Evolutionary conservation across 805 yeast genomes (phyloP).

Genomic region (Debaryomyces tyrocola): DNA sequence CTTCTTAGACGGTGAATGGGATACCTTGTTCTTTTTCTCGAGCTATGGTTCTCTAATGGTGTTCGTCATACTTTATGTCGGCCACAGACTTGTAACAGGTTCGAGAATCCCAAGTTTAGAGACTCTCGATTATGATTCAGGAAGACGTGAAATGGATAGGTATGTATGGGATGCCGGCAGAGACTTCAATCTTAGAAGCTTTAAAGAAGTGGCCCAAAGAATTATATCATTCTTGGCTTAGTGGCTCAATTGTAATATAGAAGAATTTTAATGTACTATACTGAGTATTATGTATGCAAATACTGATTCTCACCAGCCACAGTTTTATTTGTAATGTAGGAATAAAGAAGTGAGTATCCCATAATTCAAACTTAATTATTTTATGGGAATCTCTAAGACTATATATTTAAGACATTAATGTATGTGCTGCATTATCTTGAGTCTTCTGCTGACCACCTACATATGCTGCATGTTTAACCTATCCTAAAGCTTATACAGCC

Average conservation of each 20-base stretch:
- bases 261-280: neutral
- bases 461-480: no score
- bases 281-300: neutral
- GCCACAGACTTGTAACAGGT: constrained; percentile 59
- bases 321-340: neutral
- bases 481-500: no score
- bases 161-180: constrained; percentile 77
- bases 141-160: constrained; percentile 80
- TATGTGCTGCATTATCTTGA: no score
- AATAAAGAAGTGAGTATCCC: neutral
- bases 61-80: constrained; percentile 49
- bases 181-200: constrained; percentile 34
- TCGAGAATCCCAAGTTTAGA: constrained; percentile 68
- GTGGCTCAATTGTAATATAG: neutral
- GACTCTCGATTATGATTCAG: constrained; percentile 78
- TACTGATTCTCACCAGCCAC: neutral
- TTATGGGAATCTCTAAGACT: no score
- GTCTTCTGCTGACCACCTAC: no score
- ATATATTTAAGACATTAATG: no score
- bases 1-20: constrained; percentile 59
- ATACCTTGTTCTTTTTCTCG: constrained; percentile 59
- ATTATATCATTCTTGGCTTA: constrained; percentile 35
- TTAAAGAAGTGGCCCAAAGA: constrained; percentile 34
- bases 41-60: constrained; percentile 62
- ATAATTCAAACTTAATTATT: neutral